phyloP scores from a whole-genome alignment of 106 monocot species.

The Vanilla planifolia region DNA sequence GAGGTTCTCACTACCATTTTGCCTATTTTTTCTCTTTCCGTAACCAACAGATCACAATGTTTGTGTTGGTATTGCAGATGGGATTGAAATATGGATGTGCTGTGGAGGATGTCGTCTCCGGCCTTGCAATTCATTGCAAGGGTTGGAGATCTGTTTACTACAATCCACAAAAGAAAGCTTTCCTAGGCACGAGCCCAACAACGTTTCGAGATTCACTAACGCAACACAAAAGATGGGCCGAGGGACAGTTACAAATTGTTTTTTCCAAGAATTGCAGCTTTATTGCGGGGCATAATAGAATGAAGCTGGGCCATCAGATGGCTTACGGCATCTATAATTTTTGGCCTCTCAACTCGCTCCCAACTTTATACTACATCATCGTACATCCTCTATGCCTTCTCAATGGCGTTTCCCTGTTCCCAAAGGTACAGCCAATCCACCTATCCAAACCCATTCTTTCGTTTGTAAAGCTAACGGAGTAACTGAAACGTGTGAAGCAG shows the following conservation, averaged over 20 bases:
- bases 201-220: conserved; percentile 38
- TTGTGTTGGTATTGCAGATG: conserved; percentile 28
- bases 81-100: conserved; percentile 61
- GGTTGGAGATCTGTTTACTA: conserved; percentile 55
- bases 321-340: conserved; percentile 35
- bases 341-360: conserved; percentile 32
- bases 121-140: conserved; percentile 50
- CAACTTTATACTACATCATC: conserved; percentile 12
- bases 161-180: conserved; percentile 37
- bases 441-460: neutral
- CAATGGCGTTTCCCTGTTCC: conserved; percentile 29
- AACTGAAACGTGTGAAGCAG: conserved; percentile 14
- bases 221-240: conserved; percentile 66
- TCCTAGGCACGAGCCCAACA: conserved; percentile 50
- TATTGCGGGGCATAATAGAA: conserved; percentile 35
- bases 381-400: conserved; percentile 29
- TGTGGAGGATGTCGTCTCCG: conserved; percentile 62
- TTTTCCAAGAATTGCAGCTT: conserved; percentile 55
- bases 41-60: too few relatives aligned
- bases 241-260: conserved; percentile 49
- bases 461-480: neutral
- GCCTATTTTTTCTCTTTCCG: too few relatives aligned
- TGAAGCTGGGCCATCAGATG: conserved; percentile 42
- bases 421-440: too few relatives aligned
- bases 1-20: too few relatives aligned